Percentiles rank a stretch among this genome's conserved stretches.
phyloP scores from a whole-genome alignment of 306 rosid species.

The Quercus glauca region DNA sequence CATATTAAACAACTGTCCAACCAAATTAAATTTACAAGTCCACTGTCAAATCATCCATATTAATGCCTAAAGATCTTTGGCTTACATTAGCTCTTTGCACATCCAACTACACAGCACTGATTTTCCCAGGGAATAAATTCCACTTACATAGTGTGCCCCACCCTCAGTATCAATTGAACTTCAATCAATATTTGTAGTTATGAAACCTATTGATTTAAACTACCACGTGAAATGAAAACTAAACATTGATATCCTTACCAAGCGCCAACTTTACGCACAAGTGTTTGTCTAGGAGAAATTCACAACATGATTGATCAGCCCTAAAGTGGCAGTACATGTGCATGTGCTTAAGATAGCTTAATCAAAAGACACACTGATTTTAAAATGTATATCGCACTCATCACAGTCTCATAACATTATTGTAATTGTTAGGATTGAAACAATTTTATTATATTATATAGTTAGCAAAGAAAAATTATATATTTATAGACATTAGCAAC shows the following conservation, averaged over 20 bases:
- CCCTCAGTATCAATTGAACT: background rate
- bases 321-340: conserved; percentile 28
- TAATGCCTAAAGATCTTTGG: too few relatives aligned
- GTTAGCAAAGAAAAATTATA: conserved; percentile 25
- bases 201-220: background rate
- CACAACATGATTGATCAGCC: conserved; percentile 22
- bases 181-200: background rate
- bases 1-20: too few relatives aligned
- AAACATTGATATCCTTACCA: too few relatives aligned
- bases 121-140: background rate
- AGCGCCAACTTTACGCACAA: background rate
- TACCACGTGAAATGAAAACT: background rate
- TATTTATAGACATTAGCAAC: conserved; percentile 6
- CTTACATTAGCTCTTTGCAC: too few relatives aligned
- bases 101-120: too few relatives aligned
- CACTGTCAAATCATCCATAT: too few relatives aligned
- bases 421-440: conserved; percentile 32
- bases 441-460: conserved; percentile 29
- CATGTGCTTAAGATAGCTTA: conserved; percentile 22
- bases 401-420: conserved; percentile 18
- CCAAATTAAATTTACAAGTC: too few relatives aligned
- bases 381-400: conserved; percentile 20
- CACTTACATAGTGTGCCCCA: background rate
- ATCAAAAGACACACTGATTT: conserved; percentile 21
- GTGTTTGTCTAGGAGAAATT: conserved; percentile 24